A percentile compares a stretch with the other conserved stretches of the same genome.
Evolutionary conservation across 1,284 basidiomycete genomes (phyloP).

Genomic region (Chondrostereum purpureum): DNA sequence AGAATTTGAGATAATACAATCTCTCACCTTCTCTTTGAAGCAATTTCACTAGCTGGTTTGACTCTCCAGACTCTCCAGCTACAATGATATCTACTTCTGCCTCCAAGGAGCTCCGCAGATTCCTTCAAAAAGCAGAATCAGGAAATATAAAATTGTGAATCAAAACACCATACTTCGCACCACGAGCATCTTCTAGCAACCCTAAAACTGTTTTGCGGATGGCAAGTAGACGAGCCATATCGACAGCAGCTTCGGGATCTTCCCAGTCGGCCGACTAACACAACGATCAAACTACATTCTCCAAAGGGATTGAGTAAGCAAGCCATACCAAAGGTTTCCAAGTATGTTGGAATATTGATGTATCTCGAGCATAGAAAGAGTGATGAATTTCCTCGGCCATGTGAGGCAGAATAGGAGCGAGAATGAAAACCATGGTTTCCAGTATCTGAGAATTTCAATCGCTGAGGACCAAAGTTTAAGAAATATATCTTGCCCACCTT

Average conservation of each 20-base stretch:
- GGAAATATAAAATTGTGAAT: no score
- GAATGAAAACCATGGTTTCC: constrained; percentile 59
- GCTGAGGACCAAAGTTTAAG: constrained; percentile 4
- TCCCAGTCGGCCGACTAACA: constrained; percentile 47
- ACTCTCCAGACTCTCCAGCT: constrained; percentile 21
- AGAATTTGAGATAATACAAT: no score
- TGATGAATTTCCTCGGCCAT: constrained; percentile 87
- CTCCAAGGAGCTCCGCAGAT: constrained; percentile 67
- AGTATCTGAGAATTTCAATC: constrained; percentile 46
- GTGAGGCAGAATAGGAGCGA: constrained; percentile 88
- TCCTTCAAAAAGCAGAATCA: no score
- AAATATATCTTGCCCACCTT: constrained; percentile 39
- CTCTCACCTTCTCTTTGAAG: constrained; percentile 44
- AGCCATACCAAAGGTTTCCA: constrained; percentile 57
- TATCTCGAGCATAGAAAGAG: constrained; percentile 48
- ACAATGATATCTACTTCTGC: constrained; percentile 56
- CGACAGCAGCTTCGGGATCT: constrained; percentile 41
- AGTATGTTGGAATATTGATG: constrained; percentile 13
- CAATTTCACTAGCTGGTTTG: constrained; percentile 17
- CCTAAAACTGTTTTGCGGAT: constrained; percentile 52
- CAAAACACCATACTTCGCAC: no score
- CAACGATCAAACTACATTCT: not conserved
- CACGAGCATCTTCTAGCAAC: constrained; percentile 67
- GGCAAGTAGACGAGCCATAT: constrained; percentile 54
- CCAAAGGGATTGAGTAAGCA: not conserved